Conservation (phyloP, 2,329 filamentous ascomycete species). For the Sporothrix brunneoviolacea region DNA sequence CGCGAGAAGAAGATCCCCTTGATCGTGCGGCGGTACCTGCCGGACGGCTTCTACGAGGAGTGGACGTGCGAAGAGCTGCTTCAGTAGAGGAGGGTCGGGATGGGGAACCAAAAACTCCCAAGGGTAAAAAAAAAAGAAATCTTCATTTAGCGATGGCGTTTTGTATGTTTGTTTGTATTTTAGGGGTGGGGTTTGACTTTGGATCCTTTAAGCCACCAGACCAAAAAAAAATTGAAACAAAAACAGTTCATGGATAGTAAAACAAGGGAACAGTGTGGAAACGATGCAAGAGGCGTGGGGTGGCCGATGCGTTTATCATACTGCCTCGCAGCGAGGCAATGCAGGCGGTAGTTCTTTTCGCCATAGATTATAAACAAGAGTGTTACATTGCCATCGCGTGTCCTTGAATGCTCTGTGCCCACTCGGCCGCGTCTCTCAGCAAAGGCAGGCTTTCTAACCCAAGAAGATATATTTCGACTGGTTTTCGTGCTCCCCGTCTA, state of each 20-base stretch:
- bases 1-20: constrained; percentile 98
- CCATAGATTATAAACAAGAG: too few species aligned
- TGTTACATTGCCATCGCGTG: too few species aligned
- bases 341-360: too few species aligned
- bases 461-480: too few species aligned
- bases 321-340: too few species aligned
- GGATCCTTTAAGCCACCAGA: neutral
- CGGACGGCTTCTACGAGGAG: constrained; percentile 97
- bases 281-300: too few species aligned
- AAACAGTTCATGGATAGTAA: neutral
- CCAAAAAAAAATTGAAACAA: neutral
- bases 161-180: neutral
- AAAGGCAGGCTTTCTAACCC: too few species aligned
- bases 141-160: constrained; percentile 23
- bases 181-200: neutral
- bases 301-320: too few species aligned
- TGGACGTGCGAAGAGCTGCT: constrained; percentile 97
- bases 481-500: too few species aligned
- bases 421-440: too few species aligned
- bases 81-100: constrained; percentile 32
- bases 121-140: neutral
- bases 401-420: too few species aligned
- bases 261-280: too few species aligned
- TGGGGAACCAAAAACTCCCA: neutral
- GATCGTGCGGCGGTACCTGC: constrained; percentile 89